A percentile compares a stretch with the other conserved stretches of the same genome.
phyloP scores from a whole-genome alignment of 2,329 filamentous ascomycete species.

The Fusarium hainanense region DNA sequence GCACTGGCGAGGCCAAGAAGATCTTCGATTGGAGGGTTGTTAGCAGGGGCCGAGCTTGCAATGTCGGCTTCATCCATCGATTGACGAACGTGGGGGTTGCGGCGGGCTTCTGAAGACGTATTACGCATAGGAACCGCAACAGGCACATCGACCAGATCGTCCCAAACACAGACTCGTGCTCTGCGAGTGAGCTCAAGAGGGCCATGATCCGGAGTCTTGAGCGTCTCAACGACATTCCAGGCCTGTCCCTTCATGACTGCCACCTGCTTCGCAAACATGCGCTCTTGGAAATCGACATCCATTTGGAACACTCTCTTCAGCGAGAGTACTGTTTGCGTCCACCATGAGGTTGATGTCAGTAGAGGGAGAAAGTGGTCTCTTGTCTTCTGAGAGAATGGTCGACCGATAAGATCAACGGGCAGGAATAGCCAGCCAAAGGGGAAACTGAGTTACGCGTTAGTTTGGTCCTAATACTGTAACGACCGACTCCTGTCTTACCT shows the following conservation, averaged over 20 bases:
- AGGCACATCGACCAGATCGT: slow-evolving; percentile 95
- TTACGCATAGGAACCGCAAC: slow-evolving; percentile 90
- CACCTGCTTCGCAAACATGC: slow-evolving; percentile 98
- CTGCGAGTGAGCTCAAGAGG: slow-evolving; percentile 92
- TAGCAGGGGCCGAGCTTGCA: slow-evolving; percentile 52
- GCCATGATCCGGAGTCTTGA: slow-evolving; percentile 92
- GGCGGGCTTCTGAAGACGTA: slow-evolving; percentile 85
- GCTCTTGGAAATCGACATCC: slow-evolving; percentile 96
- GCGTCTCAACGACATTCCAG: slow-evolving; percentile 98
- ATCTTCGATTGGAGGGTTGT: slow-evolving; percentile 63
- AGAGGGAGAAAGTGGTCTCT: slow-evolving; percentile 95
- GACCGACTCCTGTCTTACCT: slow-evolving; percentile 54
- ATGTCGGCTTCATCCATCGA: slow-evolving; percentile 91
- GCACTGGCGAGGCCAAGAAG: slow-evolving; percentile 75
- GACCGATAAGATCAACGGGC: slow-evolving; percentile 93
- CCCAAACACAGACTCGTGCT: slow-evolving; percentile 95
- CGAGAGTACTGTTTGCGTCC: slow-evolving; percentile 91
- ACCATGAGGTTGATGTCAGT: slow-evolving; percentile 94
- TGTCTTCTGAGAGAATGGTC: slow-evolving; percentile 94
- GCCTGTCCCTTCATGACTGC: slow-evolving; percentile 99
- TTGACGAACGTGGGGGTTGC: slow-evolving; percentile 63
- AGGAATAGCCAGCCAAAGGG: slow-evolving; percentile 99
- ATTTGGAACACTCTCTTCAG: slow-evolving; percentile 89
- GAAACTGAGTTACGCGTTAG: slow-evolving; percentile 69
- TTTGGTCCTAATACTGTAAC: not conserved